Conservation (phyloP, 768 basidiomycete genomes). For the Amanita pseudoporphyria region DNA sequence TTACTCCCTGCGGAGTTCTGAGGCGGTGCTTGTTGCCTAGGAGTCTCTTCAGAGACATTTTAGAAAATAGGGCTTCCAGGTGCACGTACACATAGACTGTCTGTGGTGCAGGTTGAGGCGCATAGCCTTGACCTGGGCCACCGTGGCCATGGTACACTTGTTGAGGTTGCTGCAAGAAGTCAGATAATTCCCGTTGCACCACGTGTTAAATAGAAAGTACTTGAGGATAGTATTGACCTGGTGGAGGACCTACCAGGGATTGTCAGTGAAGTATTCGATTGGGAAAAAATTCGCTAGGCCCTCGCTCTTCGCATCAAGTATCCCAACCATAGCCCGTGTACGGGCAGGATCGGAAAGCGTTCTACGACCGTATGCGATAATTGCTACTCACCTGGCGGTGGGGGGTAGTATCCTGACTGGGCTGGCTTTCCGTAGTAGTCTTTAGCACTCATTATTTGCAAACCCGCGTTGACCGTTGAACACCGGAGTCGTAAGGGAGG, state of each 20-base stretch:
- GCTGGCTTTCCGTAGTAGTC: constrained; percentile 61
- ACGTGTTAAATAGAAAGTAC: constrained; percentile 15
- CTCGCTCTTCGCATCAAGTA: too few relatives aligned
- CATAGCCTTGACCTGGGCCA: constrained; percentile 42
- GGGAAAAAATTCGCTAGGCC: not conserved
- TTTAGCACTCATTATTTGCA: constrained; percentile 62
- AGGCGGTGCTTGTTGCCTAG: constrained; percentile 39
- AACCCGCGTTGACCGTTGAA: not conserved
- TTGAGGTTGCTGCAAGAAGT: constrained; percentile 47
- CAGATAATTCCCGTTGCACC: not conserved
- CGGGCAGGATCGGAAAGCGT: too few relatives aligned
- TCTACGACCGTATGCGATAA: not conserved
- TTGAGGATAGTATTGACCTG: constrained; percentile 60
- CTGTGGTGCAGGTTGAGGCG: constrained; percentile 49
- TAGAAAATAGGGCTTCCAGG: not conserved
- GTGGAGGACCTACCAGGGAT: constrained; percentile 34
- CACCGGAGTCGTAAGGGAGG: not conserved
- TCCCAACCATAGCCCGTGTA: too few relatives aligned
- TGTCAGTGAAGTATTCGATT: constrained; percentile 3
- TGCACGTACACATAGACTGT: constrained; percentile 66
- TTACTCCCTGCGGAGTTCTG: constrained; percentile 26
- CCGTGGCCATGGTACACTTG: constrained; percentile 50
- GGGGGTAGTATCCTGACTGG: constrained; percentile 28
- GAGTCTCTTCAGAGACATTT: not conserved
- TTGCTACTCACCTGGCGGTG: constrained; percentile 23